Base-by-base conservation (phyloP, 495 filamentous ascomycete species). In the Umbilicaria muhlenbergii region DNA sequence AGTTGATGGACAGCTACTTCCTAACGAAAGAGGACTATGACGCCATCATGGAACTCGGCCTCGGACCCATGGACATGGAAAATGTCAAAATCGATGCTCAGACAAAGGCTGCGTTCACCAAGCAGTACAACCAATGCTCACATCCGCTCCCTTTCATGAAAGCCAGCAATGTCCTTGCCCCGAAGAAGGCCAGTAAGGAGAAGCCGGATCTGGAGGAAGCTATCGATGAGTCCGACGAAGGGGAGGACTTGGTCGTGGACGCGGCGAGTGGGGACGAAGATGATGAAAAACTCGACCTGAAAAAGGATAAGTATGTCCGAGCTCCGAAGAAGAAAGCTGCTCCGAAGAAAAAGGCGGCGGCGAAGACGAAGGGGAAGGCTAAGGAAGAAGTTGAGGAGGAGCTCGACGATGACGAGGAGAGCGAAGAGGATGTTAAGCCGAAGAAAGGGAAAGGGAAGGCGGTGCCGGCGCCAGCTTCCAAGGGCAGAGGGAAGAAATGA, bases 101-200 rank as follows among this genome's bases (percentile, higher is more conserved):
- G 58, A 81, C 88, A 31, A 96, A 94, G 61, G 61, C 82, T 18
- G 69, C 81, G 5, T 99, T 99, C 56, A 99, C 91, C 1, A 75
- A 87, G 58, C 54, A 76, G 71, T 98, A 98, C 59, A 98, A 98
- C 51, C 58, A 68, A 36, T 76, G 74, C 58, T 81, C 83, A 2
- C 91, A 99, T 55, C 92, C 89, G 0, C 62, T 96, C 38, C 87
- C 91, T 3, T 99, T 94, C 66, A 94, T 95, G 77, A 94, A 94
- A 63, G 83, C 87, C 8, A 82, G 74, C 61, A 80, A 69, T 51
- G 74, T 92, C 16, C 54, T 77, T 8, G 78, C 83, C 15, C 82
- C 86, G 48, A 80, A 77, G 57, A 68, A 70, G 40, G 60, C 65
- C 43, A 62, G 70, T 40, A 89, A 81, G 62, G 86, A 84, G 38